Base-by-base conservation (phyloP, 1,284 basidiomycete genomes). In the Rhodotorula sp. region DNA sequence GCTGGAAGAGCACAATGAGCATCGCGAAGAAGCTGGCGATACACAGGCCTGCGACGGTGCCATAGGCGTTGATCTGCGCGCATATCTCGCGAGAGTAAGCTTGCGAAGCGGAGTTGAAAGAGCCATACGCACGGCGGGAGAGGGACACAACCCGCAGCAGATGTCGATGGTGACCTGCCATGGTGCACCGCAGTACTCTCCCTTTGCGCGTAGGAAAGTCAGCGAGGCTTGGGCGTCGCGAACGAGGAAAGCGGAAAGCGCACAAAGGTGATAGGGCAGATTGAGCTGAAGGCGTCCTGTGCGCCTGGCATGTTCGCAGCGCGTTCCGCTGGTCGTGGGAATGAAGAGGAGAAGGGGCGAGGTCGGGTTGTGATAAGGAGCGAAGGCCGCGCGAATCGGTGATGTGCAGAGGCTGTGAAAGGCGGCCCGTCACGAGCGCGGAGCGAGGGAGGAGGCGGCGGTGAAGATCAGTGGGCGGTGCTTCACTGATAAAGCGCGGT, bases 1-100 rank as follows among this genome's bases (percentile, higher is more conserved):
- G 57, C 50, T 66, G 57, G 32, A 53, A 66, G 6, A 66, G 64
- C 36, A 66, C 64, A 36, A 60, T 60, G n/a, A 66, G 48, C 57
- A 66, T 48, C 37, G 59, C 51, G 53, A 60, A 66, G 44, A 60
- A 66, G 48, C 50, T 44, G 3, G 44, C 48, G 8, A 66, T 25
- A 50, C 32, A 32, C 19, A 62, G 17, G 10, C 61, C 61, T 3
- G n/a, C n/a, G 50, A 62, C 29, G 10, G 61, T 62, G 6, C 61
- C 61, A 6, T 62, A 62, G 9, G n/a, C 37, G 37, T 53, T 51
- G 36, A 62, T 62, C 50, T 61, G 34, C 48, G 17, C 15, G 13
- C 15, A 8, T 32, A 29, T 6, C 13, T 4, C 9, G n/a, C 15
- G 27, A n/a, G 46, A 3, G 41, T 17, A 44, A 3, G 19, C 39